phyloP scores from a whole-genome alignment of 1,284 basidiomycete genomes.

The Thecaphora thlaspeos region DNA sequence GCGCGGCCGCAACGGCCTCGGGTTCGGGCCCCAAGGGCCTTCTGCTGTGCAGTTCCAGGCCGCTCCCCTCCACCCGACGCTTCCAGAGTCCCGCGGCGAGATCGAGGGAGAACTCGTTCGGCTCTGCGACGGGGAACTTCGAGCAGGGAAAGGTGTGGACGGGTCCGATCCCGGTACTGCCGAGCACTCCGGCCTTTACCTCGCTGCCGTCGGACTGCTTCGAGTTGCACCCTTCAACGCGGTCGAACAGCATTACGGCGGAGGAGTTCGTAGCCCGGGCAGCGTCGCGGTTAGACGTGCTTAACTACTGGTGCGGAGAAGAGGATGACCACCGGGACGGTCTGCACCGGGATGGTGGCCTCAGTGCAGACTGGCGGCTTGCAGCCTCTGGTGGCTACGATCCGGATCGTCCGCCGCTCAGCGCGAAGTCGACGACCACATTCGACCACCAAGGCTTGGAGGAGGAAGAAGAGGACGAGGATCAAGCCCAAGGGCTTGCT shows the following conservation, averaged over 20 bases:
- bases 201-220: not conserved
- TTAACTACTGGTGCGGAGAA: too few relatives aligned
- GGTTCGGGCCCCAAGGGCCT: not conserved
- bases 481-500: not conserved
- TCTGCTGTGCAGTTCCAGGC: constrained; percentile 1
- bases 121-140: not conserved
- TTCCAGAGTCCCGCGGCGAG: not conserved
- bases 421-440: not conserved
- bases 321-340: too few relatives aligned
- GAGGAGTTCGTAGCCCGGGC: constrained; percentile 27
- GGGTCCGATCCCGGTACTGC: constrained; percentile 17
- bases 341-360: too few relatives aligned
- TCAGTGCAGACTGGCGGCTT: too few relatives aligned
- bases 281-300: constrained; percentile 13
- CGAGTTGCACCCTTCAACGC: not conserved
- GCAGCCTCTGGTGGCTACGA: too few relatives aligned
- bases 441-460: not conserved
- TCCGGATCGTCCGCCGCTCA: not conserved
- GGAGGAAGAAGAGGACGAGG: not conserved
- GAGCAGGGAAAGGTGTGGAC: not conserved
- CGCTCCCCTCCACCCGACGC: not conserved
- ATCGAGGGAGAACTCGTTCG: not conserved
- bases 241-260: constrained; percentile 2
- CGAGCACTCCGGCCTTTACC: constrained; percentile 24
- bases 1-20: too few relatives aligned